Percentiles rank a stretch among this genome's conserved stretches.
Evolutionary conservation across 23 red algal genomes (phyloP).

Genomic region (Chondrus crispus): DNA sequence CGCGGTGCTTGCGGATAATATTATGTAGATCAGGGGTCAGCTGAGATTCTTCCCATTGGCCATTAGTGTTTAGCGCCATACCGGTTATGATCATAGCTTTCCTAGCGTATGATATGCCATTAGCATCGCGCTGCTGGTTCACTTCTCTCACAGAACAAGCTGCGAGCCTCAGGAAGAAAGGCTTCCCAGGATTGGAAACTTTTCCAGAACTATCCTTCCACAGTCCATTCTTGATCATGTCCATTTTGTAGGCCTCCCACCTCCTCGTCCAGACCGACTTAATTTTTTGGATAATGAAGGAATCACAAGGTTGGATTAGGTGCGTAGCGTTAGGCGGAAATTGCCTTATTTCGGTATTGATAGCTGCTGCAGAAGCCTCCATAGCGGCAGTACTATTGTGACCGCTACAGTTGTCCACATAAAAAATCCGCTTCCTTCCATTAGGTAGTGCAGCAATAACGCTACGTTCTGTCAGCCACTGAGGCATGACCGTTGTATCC

Average conservation of each 20-base stretch:
- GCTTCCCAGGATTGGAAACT: not conserved
- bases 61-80: not conserved
- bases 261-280: not conserved
- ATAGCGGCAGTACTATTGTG: not conserved
- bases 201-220: not conserved
- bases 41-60: not conserved
- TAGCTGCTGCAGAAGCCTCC: too few species aligned
- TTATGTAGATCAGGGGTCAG: not conserved
- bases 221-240: not conserved
- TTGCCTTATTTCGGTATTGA: not conserved
- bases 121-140: not conserved
- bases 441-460: not conserved
- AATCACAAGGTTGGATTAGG: not conserved
- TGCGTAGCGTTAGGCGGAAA: not conserved
- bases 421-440: not conserved
- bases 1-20: not conserved
- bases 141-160: not conserved
- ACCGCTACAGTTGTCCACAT: not conserved
- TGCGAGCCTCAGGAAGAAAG: not conserved
- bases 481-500: not conserved
- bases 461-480: not conserved
- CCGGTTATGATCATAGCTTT: not conserved
- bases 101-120: not conserved
- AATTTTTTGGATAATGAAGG: not conserved
- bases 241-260: not conserved